Base-by-base conservation (phyloP, 257 asterid genomes). In the Solanum lycopersicoides region DNA sequence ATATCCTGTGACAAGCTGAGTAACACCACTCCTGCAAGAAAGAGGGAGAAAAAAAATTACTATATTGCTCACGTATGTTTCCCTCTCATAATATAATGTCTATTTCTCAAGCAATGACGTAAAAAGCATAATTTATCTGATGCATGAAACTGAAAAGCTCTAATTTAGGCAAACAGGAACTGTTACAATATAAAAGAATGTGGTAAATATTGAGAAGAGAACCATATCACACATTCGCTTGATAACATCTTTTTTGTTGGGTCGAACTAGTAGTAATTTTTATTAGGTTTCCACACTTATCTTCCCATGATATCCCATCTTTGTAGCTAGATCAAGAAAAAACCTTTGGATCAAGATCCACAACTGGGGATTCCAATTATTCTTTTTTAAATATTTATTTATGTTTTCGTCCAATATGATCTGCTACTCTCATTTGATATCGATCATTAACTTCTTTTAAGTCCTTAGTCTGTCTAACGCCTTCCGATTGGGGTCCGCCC, bases 1-100 rank as follows among this genome's bases (percentile, higher is more conserved):
- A 89, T 95, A 96, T 91, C 99, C 99, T 11, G 93, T 89, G 82
- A 93, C 89, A 87, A 96, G 91, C 91, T 93, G 95, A 83, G 86
- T 86, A 90, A 93, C 73, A 84, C 92, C 83, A 39, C 21, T 41
- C 92, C 98, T 95, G 97, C 85, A 88, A 87, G 65, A 65, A 74
- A 82, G 39, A 88, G 47, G 86, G 47, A 66, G 82, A 15, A 44
- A 85, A 71, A 30, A 30, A 44, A 18, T 82, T 82, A 82, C 69
- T 82, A 32, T 32, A 82, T 50, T 86, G 79, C 75, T 82, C 85
- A 32, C 35, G 21, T 82, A 50, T 82, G 69, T 50, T 45, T 82
- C 42, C 69, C 44, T 82, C 85, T 50, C 42, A 50, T 30, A 18
- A 39, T 75, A 41, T 12, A 75, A 9, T 41, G 30, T n/a, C 20